phyloP scores from a whole-genome alignment of 768 basidiomycete species.

The Trametes gibbosa region DNA sequence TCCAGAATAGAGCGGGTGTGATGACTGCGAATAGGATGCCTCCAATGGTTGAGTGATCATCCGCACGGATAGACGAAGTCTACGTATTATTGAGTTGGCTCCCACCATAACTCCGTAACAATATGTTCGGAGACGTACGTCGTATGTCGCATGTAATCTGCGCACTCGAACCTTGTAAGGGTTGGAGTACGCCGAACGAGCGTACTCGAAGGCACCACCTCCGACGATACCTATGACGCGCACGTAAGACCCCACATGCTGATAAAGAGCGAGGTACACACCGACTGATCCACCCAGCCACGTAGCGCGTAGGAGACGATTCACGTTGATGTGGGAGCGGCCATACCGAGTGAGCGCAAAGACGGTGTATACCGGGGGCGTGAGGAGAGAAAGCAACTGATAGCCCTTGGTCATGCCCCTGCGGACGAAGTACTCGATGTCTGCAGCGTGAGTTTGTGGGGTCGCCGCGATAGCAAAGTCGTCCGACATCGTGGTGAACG shows the following conservation, averaged over 20 bases:
- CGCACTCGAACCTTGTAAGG: slow-evolving; percentile 47
- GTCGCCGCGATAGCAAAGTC: slow-evolving; percentile 22
- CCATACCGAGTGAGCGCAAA: slow-evolving; percentile 55
- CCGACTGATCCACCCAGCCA: slow-evolving; percentile 70
- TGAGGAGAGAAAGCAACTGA: slow-evolving; percentile 59
- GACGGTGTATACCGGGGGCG: slow-evolving; percentile 58
- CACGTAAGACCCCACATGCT: not conserved
- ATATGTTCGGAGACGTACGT: slow-evolving; percentile 41
- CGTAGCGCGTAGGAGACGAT: slow-evolving; percentile 64
- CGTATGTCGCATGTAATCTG: slow-evolving; percentile 52
- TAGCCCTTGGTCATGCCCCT: slow-evolving; percentile 67
- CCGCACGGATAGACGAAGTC: slow-evolving; percentile 56
- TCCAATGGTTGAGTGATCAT: slow-evolving; percentile 79
- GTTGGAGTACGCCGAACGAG: slow-evolving; percentile 53
- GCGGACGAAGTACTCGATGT: slow-evolving; percentile 65
- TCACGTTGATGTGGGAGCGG: slow-evolving; percentile 52
- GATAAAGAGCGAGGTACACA: slow-evolving; percentile 26
- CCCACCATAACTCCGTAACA: not conserved
- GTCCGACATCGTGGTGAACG: slow-evolving; percentile 21
- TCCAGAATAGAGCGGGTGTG: slow-evolving; percentile 73
- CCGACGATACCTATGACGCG: slow-evolving; percentile 41
- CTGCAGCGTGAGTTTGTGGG: slow-evolving; percentile 42
- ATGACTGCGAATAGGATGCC: slow-evolving; percentile 60
- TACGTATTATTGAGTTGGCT: slow-evolving; percentile 24
- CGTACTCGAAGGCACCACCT: slow-evolving; percentile 59